Base-by-base conservation (phyloP, 208 protist species). In the Crithidia brevicula region DNA sequence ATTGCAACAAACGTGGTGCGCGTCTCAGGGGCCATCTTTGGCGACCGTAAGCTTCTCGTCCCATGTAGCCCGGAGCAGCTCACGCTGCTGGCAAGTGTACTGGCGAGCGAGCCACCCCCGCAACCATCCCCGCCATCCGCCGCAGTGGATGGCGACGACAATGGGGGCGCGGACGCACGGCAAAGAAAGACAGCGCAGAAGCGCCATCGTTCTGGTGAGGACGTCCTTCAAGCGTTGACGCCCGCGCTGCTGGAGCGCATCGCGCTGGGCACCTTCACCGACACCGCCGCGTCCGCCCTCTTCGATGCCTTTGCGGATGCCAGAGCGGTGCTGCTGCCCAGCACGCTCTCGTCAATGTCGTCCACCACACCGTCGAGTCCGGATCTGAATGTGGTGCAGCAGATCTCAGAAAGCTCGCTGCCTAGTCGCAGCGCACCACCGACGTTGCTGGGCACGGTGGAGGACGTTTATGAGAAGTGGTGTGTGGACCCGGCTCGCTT, bases 261-360 rank as follows among this genome's bases (percentile, higher is more conserved):
- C 34, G 79, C 88, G 1, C 74, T 81, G 25, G 88, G 88, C 62
- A 85, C 72, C 61, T 80, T 94, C 58, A 88, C 84, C 40, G 80
- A 88, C 67, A 18, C 67, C 4, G 72, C 80, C 15, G 70, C 72
- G 3, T 30, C 71, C 23, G 77, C 67, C 16, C 72, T 94, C 22
- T 74, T 82, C 60, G 60, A 49, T n/a, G 60, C 67, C 15, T 79
- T 84, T 38, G 60, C 68, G n/a, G 63, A 73, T 34, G 65, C 62
- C 28, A 34, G 45, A 3, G 74, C 61, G 1, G 66, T 78, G 18
- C 25, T 40, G 3, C 7, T 45, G 46, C 18, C 38, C 3, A 10
- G 15, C 0, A 3, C 20, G 5, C 8, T 34, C 11, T 18, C 36
- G 18, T n/a, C 34, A 4, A 13, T 46, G 45, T 42, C 9, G 8